Percentiles rank a stretch among this genome's conserved stretches.
phyloP scores from a whole-genome alignment of 2,329 filamentous ascomycete genomes.

The Fusarium avenaceum region DNA sequence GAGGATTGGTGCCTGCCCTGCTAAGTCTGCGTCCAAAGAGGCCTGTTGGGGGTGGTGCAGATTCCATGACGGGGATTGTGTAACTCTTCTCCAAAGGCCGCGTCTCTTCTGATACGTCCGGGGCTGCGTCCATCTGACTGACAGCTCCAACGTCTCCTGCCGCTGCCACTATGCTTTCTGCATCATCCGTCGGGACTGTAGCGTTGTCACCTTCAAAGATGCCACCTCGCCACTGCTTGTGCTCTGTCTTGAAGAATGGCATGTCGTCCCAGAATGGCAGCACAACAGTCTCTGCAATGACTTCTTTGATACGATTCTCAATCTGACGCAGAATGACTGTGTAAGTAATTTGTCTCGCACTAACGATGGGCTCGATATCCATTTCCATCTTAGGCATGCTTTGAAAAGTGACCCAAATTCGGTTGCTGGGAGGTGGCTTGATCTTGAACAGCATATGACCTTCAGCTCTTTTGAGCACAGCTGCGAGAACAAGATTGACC shows the following conservation, averaged over 20 bases:
- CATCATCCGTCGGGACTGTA: slow-evolving; percentile 50
- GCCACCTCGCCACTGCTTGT: slow-evolving; percentile 85
- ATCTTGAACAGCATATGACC: slow-evolving; percentile 88
- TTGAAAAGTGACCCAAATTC: slow-evolving; percentile 96
- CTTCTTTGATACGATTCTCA: slow-evolving; percentile 93
- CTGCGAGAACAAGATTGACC: slow-evolving; percentile 88
- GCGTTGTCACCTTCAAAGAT: slow-evolving; percentile 76
- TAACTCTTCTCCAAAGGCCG: slow-evolving; percentile 69
- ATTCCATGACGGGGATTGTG: slow-evolving; percentile 62
- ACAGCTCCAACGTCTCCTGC: slow-evolving; percentile 64
- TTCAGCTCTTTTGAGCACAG: slow-evolving; percentile 85
- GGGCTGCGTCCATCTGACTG: slow-evolving; percentile 59
- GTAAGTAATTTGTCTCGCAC: slow-evolving; percentile 94
- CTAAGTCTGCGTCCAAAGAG: slow-evolving; percentile 65
- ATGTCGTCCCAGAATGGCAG: slow-evolving; percentile 96
- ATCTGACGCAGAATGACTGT: slow-evolving; percentile 92
- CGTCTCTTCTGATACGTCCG: slow-evolving; percentile 56
- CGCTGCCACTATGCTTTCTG: slow-evolving; percentile 49
- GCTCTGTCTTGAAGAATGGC: slow-evolving; percentile 86
- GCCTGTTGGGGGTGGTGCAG: slow-evolving; percentile 53
- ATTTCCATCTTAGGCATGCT: slow-evolving; percentile 94
- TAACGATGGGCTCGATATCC: slow-evolving; percentile 95
- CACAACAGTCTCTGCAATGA: slow-evolving; percentile 91
- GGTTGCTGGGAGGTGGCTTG: slow-evolving; percentile 95
- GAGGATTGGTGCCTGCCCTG: slow-evolving; percentile 53